These are phyloP conservation scores for Castanea crenata DNA, from an alignment of 306 rosid genomes.

Conservation along the genomic window DNA sequence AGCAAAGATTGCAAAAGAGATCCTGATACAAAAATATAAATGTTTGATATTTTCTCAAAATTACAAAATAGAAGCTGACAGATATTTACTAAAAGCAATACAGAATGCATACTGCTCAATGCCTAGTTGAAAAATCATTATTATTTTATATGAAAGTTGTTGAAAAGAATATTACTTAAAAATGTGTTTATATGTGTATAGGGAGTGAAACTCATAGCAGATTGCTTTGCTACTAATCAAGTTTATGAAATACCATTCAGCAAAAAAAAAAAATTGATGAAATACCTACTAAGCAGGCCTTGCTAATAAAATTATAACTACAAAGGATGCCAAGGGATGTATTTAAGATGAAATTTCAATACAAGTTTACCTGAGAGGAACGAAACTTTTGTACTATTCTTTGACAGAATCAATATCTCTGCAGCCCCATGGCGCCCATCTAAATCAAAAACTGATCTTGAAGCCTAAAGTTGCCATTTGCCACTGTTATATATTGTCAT, in stretches of 20 bases:
- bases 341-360: background rate
- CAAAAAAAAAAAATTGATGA: no score
- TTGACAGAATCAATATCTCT: background rate
- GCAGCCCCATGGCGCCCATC: background rate
- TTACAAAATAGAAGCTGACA: no score
- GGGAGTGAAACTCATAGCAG: background rate
- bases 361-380: background rate
- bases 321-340: background rate
- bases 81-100: background rate
- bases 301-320: background rate
- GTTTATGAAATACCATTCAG: background rate
- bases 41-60: no score
- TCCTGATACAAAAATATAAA: background rate
- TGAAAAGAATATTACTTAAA: background rate
- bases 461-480: background rate
- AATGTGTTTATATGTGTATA: background rate
- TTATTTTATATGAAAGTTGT: no score
- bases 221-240: background rate
- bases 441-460: background rate
- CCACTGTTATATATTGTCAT: background rate
- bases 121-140: background rate
- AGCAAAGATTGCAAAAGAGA: background rate
- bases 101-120: background rate
- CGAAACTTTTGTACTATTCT: background rate
- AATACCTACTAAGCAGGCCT: no score